Conservation (phyloP, 805 yeast genomes). For the Zygosaccharomyces pseudorouxii region DNA sequence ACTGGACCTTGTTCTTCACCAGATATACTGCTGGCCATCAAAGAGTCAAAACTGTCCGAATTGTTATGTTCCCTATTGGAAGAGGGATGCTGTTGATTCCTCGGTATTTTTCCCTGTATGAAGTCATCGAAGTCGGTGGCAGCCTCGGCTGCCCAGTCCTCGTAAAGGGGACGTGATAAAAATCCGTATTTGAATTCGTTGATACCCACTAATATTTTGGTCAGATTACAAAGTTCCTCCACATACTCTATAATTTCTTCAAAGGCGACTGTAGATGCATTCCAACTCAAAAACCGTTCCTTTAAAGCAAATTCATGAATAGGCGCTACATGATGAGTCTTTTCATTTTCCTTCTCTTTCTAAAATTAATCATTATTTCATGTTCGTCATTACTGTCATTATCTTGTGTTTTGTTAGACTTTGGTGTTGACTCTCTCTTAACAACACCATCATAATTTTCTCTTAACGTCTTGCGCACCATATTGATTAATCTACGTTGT, state of each 20-base stretch:
- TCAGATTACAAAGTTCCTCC: slow-evolving; percentile 42
- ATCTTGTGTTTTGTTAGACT: slow-evolving; percentile 14
- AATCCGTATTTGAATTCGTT: slow-evolving; percentile 49
- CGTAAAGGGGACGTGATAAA: slow-evolving; percentile 43
- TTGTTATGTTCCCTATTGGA: slow-evolving; percentile 3
- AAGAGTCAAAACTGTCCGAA: slow-evolving; percentile 12
- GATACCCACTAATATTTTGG: slow-evolving; percentile 44
- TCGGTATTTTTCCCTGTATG: slow-evolving; percentile 12
- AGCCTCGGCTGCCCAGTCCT: slow-evolving; percentile 41
- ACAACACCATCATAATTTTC: slow-evolving; percentile 22
- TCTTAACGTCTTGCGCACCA: slow-evolving; percentile 39
- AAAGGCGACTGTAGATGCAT: slow-evolving; percentile 45
- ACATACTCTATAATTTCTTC: slow-evolving; percentile 48
- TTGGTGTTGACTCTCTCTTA: slow-evolving; percentile 6
- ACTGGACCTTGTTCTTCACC: slow-evolving; percentile 15
- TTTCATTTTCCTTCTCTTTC: slow-evolving; percentile 3
- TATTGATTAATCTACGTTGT: slow-evolving; percentile 42
- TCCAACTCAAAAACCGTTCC: slow-evolving; percentile 46
- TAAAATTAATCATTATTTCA: slow-evolving; percentile 12
- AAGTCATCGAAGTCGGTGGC: slow-evolving; percentile 36
- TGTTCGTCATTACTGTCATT: slow-evolving; percentile 26
- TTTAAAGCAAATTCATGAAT: slow-evolving; percentile 33
- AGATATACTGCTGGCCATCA: slow-evolving; percentile 7
- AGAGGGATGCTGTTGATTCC: neutral
- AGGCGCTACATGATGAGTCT: slow-evolving; percentile 11